phyloP scores from a whole-genome alignment of 305 asterid genomes.

The Fraxinus platypoda region DNA sequence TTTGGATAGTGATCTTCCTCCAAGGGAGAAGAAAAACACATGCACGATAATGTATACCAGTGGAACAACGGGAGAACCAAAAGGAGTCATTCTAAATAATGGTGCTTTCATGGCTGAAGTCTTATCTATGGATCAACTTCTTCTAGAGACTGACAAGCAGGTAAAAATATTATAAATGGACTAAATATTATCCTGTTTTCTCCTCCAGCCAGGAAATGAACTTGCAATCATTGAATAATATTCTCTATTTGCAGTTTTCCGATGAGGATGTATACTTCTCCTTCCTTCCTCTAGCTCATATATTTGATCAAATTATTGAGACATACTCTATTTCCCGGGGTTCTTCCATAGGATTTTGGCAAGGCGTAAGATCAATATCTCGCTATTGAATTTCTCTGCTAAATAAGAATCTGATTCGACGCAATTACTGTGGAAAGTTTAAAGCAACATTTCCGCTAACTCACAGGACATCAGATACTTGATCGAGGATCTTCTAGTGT shows the following conservation, averaged over 20 bases:
- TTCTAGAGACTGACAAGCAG: constrained; percentile 60
- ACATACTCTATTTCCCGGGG: constrained; percentile 68
- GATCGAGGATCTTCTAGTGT: constrained; percentile 76
- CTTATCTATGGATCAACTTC: constrained; percentile 72
- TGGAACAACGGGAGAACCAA: constrained; percentile 96
- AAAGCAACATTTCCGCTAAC: constrained; percentile 16
- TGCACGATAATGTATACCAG: constrained; percentile 95
- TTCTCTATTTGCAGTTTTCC: constrained; percentile 34
- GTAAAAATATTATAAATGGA: constrained; percentile 26
- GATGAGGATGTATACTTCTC: constrained; percentile 74
- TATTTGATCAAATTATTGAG: constrained; percentile 80
- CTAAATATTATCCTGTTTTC: not conserved
- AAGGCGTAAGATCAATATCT: constrained; percentile 60
- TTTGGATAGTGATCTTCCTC: constrained; percentile 54
- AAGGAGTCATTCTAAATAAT: constrained; percentile 74
- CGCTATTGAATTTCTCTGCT: not conserved
- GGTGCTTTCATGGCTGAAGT: constrained; percentile 83
- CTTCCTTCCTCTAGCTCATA: constrained; percentile 93
- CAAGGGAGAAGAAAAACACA: constrained; percentile 49
- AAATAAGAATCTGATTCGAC: not conserved
- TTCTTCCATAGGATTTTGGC: constrained; percentile 95
- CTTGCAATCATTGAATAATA: not conserved
- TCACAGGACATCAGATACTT: constrained; percentile 78
- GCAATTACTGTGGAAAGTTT: not conserved
- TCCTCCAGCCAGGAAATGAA: not conserved